Percentiles rank a stretch among this genome's conserved stretches.
Evolutionary conservation across 202 grass and related monocot genomes (phyloP).

Genomic region (Saccharum hybrid): DNA sequence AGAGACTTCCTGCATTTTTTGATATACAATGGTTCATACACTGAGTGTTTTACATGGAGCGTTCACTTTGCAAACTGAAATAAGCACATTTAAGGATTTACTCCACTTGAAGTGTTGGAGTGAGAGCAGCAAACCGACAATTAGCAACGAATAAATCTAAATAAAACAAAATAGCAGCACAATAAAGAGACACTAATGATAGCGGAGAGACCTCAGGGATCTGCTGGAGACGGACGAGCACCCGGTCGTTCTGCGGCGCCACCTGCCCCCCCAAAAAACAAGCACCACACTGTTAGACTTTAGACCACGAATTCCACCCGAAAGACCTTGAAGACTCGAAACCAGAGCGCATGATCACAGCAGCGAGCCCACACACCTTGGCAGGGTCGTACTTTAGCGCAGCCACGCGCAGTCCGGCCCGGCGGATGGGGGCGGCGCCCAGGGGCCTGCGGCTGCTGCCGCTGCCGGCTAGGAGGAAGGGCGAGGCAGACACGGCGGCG

Average conservation of each 20-base stretch:
- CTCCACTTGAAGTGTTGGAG: neutral
- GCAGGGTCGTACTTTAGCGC: slow-evolving; percentile 80
- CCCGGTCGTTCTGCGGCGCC: slow-evolving; percentile 85
- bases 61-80: slow-evolving; percentile 3
- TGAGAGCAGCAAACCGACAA: slow-evolving; percentile 11
- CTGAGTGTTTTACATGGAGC: too few relatives aligned
- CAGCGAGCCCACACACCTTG: slow-evolving; percentile 44
- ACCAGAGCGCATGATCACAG: neutral
- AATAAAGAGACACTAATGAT: neutral
- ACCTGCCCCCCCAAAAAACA: slow-evolving; percentile 55
- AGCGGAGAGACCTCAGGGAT: slow-evolving; percentile 73
- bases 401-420: slow-evolving; percentile 49
- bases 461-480: slow-evolving; percentile 51
- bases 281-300: slow-evolving; percentile 38
- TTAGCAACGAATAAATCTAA: neutral
- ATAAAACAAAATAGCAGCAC: neutral
- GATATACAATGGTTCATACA: neutral
- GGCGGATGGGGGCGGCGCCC: slow-evolving; percentile 31
- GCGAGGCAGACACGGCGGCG: slow-evolving; percentile 45
- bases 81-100: neutral
- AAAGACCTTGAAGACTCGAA: neutral
- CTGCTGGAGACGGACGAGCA: slow-evolving; percentile 91
- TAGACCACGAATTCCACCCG: slow-evolving; percentile 35
- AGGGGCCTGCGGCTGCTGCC: slow-evolving; percentile 21
- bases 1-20: neutral